Base-by-base conservation (phyloP, 1,139 yeast genomes). In the Kodamaea derodonti region DNA sequence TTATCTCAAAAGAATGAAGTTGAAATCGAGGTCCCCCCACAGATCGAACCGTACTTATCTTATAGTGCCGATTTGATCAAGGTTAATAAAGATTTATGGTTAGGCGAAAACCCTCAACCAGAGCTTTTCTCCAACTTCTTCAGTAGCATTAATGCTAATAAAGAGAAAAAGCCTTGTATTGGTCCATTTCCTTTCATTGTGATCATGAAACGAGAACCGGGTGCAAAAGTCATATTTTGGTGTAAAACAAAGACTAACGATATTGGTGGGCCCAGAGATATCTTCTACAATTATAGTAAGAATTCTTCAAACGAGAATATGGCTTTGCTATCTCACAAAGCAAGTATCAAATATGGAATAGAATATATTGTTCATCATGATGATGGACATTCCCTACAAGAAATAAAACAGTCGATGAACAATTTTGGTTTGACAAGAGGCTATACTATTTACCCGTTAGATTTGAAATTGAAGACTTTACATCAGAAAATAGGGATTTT, bases 201-300 rank as follows among this genome's bases (percentile, higher is more conserved):
- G 7, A 34, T 51, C 14, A 47, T 51, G 50, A 40, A 48, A 27
- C 32, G 51, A 29, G 56, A 52, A 13, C 42, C 48, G 3, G 54
- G 55, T 3, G 40, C 44, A 3, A 29, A 38, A 13, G 29, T 48
- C 9, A 37, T 50, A 10, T 49, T 48, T 42, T 39, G 41, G 24
- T 34, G 34, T 27, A 34, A 33, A n/a, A 32, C 31, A 16, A 26
- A 31, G 14, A 23, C 27, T 28, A 12, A 26, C 13, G 22, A 32
- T 12, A 41, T 32, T 13, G 24, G 26, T 28, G 26, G 34, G 27
- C 29, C 36, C 16, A 35, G 37, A 15, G 34, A 35, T 17, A 30
- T 42, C 11, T 37, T 40, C 31, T 34, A 37, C 31, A 40, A 40
- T 20, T 30, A 22, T 22, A 40, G 36, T 10, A 14, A 30, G 6